phyloP scores from a whole-genome alignment of 345 rosid genomes.

The Eucalyptus pauciflora region DNA sequence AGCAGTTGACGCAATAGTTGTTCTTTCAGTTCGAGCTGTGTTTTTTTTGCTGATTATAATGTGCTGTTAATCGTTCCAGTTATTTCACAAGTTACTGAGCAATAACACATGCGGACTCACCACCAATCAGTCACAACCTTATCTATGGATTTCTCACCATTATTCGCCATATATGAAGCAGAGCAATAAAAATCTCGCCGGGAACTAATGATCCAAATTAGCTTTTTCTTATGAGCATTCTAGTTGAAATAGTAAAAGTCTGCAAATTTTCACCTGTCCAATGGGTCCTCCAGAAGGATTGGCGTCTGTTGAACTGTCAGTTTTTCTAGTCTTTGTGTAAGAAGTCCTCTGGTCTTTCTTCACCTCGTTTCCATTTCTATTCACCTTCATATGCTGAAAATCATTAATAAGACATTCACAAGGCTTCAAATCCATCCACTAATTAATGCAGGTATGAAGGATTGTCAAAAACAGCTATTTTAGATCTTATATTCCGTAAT shows the following conservation, averaged over 20 bases:
- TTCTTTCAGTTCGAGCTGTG: neutral
- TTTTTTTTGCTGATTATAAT: neutral
- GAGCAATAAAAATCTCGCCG: neutral
- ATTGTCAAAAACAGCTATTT: neutral
- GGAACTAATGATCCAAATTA: neutral
- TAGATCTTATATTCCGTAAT: neutral
- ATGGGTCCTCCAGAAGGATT: neutral
- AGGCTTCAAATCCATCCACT: neutral
- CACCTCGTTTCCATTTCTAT: neutral
- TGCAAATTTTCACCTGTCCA: neutral
- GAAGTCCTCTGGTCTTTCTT: constrained; percentile 1
- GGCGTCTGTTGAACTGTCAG: constrained; percentile 1
- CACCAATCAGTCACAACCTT: neutral
- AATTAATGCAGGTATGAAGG: neutral
- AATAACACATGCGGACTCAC: neutral
- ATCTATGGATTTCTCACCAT: neutral
- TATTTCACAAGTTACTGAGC: neutral
- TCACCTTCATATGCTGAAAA: constrained; percentile 2
- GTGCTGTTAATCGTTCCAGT: neutral
- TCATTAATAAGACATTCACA: neutral
- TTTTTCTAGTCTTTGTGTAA: neutral
- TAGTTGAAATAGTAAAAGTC: neutral
- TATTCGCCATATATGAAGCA: neutral
- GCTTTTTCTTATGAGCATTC: neutral
- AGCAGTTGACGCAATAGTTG: neutral